phyloP scores from a whole-genome alignment of 1,139 yeast genomes.

The Debaryomyces udenii region DNA sequence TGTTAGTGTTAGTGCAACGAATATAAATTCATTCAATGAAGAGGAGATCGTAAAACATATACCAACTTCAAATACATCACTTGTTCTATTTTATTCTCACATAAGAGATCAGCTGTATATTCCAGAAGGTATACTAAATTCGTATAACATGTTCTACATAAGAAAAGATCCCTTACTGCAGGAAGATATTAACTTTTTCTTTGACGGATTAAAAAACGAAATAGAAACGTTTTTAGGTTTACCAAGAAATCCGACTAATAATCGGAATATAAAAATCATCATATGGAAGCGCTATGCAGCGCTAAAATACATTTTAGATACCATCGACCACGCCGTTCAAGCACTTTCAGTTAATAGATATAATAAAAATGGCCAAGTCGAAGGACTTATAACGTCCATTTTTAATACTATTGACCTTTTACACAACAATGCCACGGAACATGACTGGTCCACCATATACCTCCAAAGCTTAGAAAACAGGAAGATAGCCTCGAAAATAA shows the following conservation, averaged over 20 bases:
- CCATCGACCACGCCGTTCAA: not conserved
- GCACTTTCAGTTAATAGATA: not conserved
- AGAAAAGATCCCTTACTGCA: not conserved
- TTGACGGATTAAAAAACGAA: not conserved
- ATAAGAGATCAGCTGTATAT: not conserved
- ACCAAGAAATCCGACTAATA: conserved; percentile 11
- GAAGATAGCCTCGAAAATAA: not conserved
- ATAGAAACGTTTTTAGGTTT: conserved; percentile 4
- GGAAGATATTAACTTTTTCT: not conserved
- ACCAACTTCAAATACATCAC: not conserved
- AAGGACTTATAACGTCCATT: not conserved
- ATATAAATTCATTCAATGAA: not conserved
- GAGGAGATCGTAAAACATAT: not conserved
- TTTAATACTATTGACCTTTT: conserved; percentile 1
- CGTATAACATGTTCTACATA: not conserved
- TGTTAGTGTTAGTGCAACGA: not conserved
- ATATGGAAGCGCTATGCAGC: conserved; percentile 2
- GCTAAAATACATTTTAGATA: not conserved
- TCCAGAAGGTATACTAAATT: not conserved
- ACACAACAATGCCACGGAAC: conserved; percentile 5
- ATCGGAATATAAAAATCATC: conserved; percentile 1
- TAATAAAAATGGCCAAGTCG: not conserved
- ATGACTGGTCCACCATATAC: conserved; percentile 2
- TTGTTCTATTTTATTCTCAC: not conserved
- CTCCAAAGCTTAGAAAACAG: not conserved